Percentiles rank a stretch among this genome's conserved stretches.
Evolutionary conservation across 345 rosid genomes (phyloP).

Genomic region (Boechera stricta): DNA sequence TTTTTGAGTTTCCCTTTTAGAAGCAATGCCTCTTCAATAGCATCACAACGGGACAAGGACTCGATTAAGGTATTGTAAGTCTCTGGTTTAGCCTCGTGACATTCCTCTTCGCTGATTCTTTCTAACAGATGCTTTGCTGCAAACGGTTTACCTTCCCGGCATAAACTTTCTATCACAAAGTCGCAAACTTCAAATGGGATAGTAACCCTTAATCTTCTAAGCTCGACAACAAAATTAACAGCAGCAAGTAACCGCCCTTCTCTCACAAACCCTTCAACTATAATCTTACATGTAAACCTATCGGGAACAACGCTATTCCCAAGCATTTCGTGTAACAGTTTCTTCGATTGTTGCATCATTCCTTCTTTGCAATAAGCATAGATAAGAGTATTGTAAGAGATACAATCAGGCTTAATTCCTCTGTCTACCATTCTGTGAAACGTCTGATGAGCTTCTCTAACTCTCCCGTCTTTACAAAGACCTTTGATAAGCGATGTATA

Average conservation of each 20-base stretch:
- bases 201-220: conserved; percentile 56
- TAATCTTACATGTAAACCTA: conserved; percentile 60
- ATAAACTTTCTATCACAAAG: conserved; percentile 59
- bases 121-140: conserved; percentile 79
- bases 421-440: conserved; percentile 71
- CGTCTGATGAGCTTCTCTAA: conserved; percentile 83
- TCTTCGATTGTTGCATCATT: conserved; percentile 62
- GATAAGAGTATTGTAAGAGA: conserved; percentile 77
- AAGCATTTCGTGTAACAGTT: conserved; percentile 70
- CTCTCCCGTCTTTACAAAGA: conserved; percentile 79
- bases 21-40: conserved; percentile 57
- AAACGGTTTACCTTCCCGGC: conserved; percentile 72
- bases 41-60: conserved; percentile 57
- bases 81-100: conserved; percentile 51
- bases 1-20: conserved; percentile 59
- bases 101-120: conserved; percentile 50
- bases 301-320: conserved; percentile 65
- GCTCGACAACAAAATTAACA: conserved; percentile 74
- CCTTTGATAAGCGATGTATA: conserved; percentile 76
- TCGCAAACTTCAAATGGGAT: conserved; percentile 58
- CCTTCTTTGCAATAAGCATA: conserved; percentile 77
- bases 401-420: conserved; percentile 68
- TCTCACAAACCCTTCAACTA: conserved; percentile 65
- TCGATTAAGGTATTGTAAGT: conserved; percentile 57
- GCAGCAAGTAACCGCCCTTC: conserved; percentile 71